These are phyloP conservation scores for Torrubiella hemipterigena DNA, from an alignment of 2,329 filamentous ascomycete genomes.

Conservation along the genomic window DNA sequence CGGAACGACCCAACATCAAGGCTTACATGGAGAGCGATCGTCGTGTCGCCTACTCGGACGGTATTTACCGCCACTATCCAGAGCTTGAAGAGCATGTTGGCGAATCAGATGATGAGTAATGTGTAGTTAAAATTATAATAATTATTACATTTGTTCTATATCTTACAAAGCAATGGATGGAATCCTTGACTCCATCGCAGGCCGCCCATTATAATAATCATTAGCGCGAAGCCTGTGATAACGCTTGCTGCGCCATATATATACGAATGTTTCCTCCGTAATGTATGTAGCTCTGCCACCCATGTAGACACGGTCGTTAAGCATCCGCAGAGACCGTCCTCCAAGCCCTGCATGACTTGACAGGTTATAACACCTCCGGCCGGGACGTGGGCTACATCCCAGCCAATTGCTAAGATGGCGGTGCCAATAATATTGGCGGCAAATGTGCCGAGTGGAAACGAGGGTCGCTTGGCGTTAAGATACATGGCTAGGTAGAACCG, in stretches of 20 bases:
- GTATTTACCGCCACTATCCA: constrained; percentile 61
- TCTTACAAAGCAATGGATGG: constrained; percentile 22
- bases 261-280: constrained; percentile 48
- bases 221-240: constrained; percentile 38
- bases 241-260: constrained; percentile 55
- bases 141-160: background rate
- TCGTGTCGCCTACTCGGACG: constrained; percentile 47
- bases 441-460: constrained; percentile 82
- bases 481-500: constrained; percentile 61
- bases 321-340: constrained; percentile 58
- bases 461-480: constrained; percentile 54
- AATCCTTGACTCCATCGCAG: constrained; percentile 58
- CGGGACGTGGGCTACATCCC: constrained; percentile 61
- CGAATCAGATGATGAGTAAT: constrained; percentile 1
- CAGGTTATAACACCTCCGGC: constrained; percentile 47
- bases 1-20: constrained; percentile 51
- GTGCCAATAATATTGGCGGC: constrained; percentile 70
- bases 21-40: constrained; percentile 56
- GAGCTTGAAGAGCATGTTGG: constrained; percentile 61
- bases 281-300: constrained; percentile 45
- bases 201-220: constrained; percentile 65
- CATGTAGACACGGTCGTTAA: constrained; percentile 57
- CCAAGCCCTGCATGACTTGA: constrained; percentile 53
- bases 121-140: background rate
- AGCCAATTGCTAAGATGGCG: constrained; percentile 61